phyloP scores from a whole-genome alignment of 345 rosid species.

The Sisymbrium irio region DNA sequence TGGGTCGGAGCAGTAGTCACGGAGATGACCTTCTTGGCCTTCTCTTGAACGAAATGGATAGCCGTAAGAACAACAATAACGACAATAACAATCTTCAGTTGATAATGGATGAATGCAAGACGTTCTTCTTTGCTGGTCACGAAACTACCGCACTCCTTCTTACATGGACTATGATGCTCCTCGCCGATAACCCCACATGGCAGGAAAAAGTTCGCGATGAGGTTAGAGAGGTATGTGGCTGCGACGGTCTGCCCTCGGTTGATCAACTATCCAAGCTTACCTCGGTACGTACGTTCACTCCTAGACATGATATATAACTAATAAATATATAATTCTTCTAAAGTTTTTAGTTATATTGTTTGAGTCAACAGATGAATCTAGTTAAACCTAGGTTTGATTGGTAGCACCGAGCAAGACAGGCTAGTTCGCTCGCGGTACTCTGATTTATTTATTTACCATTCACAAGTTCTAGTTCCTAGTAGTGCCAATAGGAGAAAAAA shows the following conservation, averaged over 20 bases:
- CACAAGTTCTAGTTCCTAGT: neutral
- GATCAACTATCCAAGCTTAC: slow-evolving; percentile 77
- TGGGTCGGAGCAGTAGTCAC: slow-evolving; percentile 72
- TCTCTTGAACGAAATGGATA: slow-evolving; percentile 72
- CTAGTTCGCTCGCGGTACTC: neutral
- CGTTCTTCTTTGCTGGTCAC: slow-evolving; percentile 96
- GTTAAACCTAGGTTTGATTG: neutral
- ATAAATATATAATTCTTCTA: neutral
- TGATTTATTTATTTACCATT: neutral
- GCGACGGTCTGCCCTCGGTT: slow-evolving; percentile 49
- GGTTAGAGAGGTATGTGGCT: slow-evolving; percentile 60
- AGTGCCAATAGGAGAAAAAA: neutral
- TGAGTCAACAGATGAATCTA: neutral
- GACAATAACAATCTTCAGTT: slow-evolving; percentile 53
- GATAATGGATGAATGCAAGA: slow-evolving; percentile 97
- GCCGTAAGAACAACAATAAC: slow-evolving; percentile 40
- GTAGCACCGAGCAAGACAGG: neutral
- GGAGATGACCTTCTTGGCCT: slow-evolving; percentile 86
- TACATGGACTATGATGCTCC: slow-evolving; percentile 94
- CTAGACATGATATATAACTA: neutral
- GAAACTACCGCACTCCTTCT: slow-evolving; percentile 86
- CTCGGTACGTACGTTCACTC: slow-evolving; percentile 43
- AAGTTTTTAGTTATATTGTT: neutral
- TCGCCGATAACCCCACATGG: slow-evolving; percentile 77
- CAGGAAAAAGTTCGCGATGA: slow-evolving; percentile 73